Evolutionary conservation across 108 stramenopile species (phyloP), one percentile per base, ranked within the genome.

Genomic region (Skeletonema marinoi): DNA sequence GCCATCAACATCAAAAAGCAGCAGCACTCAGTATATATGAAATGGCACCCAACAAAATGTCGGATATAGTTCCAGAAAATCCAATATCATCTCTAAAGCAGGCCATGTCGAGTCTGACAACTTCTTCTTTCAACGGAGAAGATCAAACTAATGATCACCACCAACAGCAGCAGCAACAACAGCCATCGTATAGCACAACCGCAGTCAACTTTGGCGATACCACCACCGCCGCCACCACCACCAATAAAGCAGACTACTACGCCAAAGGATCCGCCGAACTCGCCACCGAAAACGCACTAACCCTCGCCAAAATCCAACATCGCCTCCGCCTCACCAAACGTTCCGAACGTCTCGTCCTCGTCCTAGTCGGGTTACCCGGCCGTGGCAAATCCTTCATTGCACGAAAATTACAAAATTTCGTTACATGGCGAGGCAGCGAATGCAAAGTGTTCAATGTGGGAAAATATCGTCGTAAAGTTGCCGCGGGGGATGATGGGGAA

Each of bases 341-440:
- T 42, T 89, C 83, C 41, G 78, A 81, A 59, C 89, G 89, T 14
- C 74, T 93, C 36, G 93, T 94, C 14, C 85, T 95, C 58, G 92
- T 89, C 46, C 68, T 97, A 63, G 96, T 96, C 10, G 96, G 96
- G 32, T 71, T 96, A 21, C 96, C 96, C 1, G 96, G 91, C 8
- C 87, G 96, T 19, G 96, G 96, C 60, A 97, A 97, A 86, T 93
- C 91, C 0, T 97, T 97, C 80, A 91, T 95, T 14, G 91, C 93
- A 31, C 87, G 95, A 2, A 97, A 97, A 66, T 77, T 97, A 9
- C 71, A 89, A 35, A 85, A 81, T 33, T 96, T 94, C 78, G 61
- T 96, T 19, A 89, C 83, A 65, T 97, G 96, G 96, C 72, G 89
- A 9, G 94, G 94, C 14, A 70, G 35, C 17, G 81, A 77, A 12